Conservation (phyloP, 192 early-diverging fungal genomes). For the Linnemannia hyalina region DNA sequence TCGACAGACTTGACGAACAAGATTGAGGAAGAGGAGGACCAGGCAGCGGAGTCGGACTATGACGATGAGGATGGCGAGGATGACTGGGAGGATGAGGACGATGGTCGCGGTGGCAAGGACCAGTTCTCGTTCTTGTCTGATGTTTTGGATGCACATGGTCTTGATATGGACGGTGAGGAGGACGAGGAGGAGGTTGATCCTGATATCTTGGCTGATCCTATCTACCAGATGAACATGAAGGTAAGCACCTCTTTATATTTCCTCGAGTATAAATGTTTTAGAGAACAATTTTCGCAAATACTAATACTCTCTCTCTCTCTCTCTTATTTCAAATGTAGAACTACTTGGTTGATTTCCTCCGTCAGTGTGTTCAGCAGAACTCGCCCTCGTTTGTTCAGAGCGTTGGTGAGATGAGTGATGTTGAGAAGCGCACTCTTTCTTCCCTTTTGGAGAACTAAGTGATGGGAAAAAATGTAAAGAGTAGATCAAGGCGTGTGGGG, state of each 20-base stretch:
- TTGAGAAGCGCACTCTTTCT: constrained; percentile 42
- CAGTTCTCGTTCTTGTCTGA: constrained; percentile 43
- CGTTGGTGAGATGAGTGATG: constrained; percentile 38
- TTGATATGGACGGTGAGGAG: constrained; percentile 59
- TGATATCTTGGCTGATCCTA: constrained; percentile 75
- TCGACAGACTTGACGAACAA: constrained; percentile 84
- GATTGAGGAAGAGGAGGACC: constrained; percentile 65
- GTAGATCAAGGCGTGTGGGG: too few relatives aligned
- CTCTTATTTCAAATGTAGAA: constrained; percentile 45
- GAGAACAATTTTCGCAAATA: background rate
- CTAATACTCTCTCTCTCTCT: constrained; percentile 11
- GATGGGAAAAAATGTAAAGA: background rate
- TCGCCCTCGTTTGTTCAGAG: constrained; percentile 42
- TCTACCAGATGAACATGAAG: constrained; percentile 77
- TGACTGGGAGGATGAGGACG: constrained; percentile 71
- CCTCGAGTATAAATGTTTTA: constrained; percentile 8
- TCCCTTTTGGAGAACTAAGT: constrained; percentile 35
- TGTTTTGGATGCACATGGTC: constrained; percentile 25
- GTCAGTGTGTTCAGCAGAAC: constrained; percentile 66
- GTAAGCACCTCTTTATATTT: constrained; percentile 43
- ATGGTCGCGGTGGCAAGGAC: constrained; percentile 46
- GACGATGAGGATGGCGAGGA: constrained; percentile 66
- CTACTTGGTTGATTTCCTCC: constrained; percentile 70
- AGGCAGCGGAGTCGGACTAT: constrained; percentile 66
- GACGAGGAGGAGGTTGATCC: constrained; percentile 75